Evolutionary conservation across 495 filamentous ascomycete genomes (phyloP), one percentile per base, ranked within the genome.

Genomic region (Penicillium cinerascens): DNA sequence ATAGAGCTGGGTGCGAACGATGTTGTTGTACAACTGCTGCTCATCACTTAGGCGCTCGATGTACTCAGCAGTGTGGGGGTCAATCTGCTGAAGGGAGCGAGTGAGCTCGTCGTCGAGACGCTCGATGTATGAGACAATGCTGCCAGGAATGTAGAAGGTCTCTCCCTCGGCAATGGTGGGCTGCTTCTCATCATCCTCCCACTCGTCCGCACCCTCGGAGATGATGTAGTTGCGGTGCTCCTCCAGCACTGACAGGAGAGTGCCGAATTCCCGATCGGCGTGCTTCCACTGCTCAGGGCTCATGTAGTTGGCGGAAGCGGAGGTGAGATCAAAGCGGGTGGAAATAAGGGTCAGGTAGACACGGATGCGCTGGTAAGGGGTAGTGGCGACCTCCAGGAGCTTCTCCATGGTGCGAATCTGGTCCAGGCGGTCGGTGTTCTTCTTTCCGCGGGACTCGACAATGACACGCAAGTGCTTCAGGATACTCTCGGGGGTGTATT

Each of bases 331-430:
- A 64, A 97, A 97, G 42, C 93, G 82, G 46, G 95, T 95, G 27
- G 93, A 92, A 58, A 99, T 88, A 22, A 99, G 73, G 44, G 90
- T 92, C 52, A 96, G 76, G 46, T 97, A 87, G 43, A 97, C 87
- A 54, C 93, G 88, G 66, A 99, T 93, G 68, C 81, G 87, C 72
- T 97, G 93, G 75, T 99, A 99, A 22, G 93, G 89, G 29, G 84
- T 91, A 53, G 80, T 82, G 37, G 95, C 81, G 56, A 97, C 89
- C 67, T 95, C 90, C 61, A 86, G 77, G 45, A 99, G 82, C 78
- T 89, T 95, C 79, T 97, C 93, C 93, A 99, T 95, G 45, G 92
- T 85, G 70, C 83, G 83, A 66, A 99, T 97, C 74, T 97, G 93
- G 73, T 97, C 93, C 33, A 81, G 67, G 38, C 91, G 86, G 66